phyloP scores from a whole-genome alignment of 176 grass and related monocot species.

The Elaeis guineensis region DNA sequence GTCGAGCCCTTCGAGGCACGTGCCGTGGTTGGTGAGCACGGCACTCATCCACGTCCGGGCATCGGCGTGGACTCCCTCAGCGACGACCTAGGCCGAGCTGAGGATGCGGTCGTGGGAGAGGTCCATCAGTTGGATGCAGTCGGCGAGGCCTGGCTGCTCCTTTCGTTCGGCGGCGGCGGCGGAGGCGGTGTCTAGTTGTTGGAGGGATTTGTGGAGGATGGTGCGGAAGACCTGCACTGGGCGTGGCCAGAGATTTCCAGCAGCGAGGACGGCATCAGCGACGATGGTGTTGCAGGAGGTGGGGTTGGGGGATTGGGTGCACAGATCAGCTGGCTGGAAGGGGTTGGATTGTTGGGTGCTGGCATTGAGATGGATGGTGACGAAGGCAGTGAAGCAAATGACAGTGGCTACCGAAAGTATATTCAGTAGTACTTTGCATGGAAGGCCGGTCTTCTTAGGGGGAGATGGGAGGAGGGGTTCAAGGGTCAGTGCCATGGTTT shows the following conservation, averaged over 20 bases:
- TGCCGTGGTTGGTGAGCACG: constrained; percentile 35
- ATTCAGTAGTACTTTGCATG: constrained; percentile 1
- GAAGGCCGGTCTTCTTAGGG: background rate
- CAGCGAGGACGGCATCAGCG: constrained; percentile 12
- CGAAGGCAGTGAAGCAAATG: constrained; percentile 10
- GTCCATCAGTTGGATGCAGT: constrained; percentile 41
- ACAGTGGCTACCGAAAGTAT: constrained; percentile 17
- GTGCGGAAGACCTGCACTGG: constrained; percentile 22
- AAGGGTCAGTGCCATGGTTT: constrained; percentile 5
- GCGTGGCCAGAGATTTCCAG: background rate
- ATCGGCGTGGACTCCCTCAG: background rate
- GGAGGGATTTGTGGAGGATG: constrained; percentile 22
- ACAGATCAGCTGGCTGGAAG: constrained; percentile 20
- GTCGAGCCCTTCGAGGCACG: constrained; percentile 32
- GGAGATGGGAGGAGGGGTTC: constrained; percentile 32
- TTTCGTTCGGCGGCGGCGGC: constrained; percentile 2
- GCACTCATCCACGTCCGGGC: constrained; percentile 45
- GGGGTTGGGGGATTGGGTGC: constrained; percentile 27
- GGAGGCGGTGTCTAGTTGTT: constrained; percentile 22
- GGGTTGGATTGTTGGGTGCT: background rate
- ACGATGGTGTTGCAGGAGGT: constrained; percentile 43
- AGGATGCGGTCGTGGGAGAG: constrained; percentile 43
- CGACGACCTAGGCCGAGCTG: background rate
- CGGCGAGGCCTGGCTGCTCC: constrained; percentile 25
- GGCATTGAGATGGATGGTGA: background rate